Base-by-base conservation (phyloP, 371 early-diverging fungal genomes). In the Basidiobolus meristosporus region DNA sequence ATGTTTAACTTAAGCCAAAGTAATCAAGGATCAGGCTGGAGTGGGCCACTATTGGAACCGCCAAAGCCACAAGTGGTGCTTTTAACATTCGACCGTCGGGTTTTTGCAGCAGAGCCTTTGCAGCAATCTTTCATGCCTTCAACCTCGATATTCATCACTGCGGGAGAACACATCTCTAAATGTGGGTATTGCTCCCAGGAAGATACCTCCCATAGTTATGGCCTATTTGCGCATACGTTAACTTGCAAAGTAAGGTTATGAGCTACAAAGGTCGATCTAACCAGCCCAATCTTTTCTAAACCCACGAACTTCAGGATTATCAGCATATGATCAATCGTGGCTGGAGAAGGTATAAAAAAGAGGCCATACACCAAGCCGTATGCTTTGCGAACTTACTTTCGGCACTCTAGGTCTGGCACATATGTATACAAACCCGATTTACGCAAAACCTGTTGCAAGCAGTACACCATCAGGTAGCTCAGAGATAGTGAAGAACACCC, bases 281-380 rank as follows among this genome's bases (percentile, higher is more conserved):
- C 5, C 16, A 7, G 18, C 4, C 14, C 34, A n/a, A 7, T 6
- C 16, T 18, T 34, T 34, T 16, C n/a, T 34, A 34, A 14, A 16
- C n/a, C 14, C 14, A 4, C 14, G 14, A 34, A 14, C 18, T 18
- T 30, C 38, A 77, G 77, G 70, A 71, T 39, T 78, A 78, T 39
- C 74, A 74, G 62, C 40, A 41, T 2, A 50, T 78, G n/a, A 63
- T 78, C 21, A 61, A 78, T 45, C 54, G 65, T 36, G 79, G 79
- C 12, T 78, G 76, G 76, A 56, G 79, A 47, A 56, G 76, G 72
- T 68, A 56, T 19, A 12, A 7, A 11, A 7, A 11, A 21, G 23
- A 29, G 2, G 12, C 10, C n/a, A 12, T 17, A 29, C 2, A 22
- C 6, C 26, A 21, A 31, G 7, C 2, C 19, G 7, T 6, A 1